Evolutionary conservation across 148 eudicot genomes (phyloP).

Genomic region (Silene uniflora): DNA sequence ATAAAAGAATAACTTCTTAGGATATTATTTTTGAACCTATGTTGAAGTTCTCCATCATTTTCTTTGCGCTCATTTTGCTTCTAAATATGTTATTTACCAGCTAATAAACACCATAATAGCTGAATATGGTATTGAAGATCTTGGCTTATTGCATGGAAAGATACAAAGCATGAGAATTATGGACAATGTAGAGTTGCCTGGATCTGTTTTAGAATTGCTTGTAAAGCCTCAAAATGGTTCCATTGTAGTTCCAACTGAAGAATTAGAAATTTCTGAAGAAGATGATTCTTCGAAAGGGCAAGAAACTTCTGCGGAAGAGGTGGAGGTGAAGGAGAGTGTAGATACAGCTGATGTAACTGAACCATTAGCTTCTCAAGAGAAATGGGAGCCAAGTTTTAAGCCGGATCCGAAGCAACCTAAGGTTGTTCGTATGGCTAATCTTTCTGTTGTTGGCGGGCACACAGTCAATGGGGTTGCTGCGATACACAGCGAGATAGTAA

Average conservation of each 20-base stretch:
- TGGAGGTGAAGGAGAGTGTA: slow-evolving; percentile 18
- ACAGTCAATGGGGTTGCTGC: slow-evolving; percentile 96
- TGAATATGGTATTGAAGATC: slow-evolving; percentile 73
- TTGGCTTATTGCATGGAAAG: slow-evolving; percentile 62
- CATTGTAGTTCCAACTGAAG: slow-evolving; percentile 21
- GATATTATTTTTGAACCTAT: not conserved
- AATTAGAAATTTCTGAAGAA: slow-evolving; percentile 20
- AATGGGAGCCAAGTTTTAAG: slow-evolving; percentile 23
- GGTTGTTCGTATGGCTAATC: slow-evolving; percentile 96
- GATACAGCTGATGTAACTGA: slow-evolving; percentile 20
- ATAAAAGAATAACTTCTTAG: not conserved
- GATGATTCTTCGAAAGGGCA: slow-evolving; percentile 24
- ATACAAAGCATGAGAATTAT: slow-evolving; percentile 75
- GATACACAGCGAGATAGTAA: slow-evolving; percentile 94
- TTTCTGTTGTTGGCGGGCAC: slow-evolving; percentile 93
- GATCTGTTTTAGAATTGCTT: slow-evolving; percentile 40
- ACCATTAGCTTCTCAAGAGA: slow-evolving; percentile 24
- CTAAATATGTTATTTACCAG: slow-evolving; percentile 33
- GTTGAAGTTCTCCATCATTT: not conserved
- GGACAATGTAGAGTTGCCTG: slow-evolving; percentile 79
- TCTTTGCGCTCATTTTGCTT: slow-evolving; percentile 1
- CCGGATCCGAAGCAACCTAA: slow-evolving; percentile 60
- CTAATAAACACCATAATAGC: slow-evolving; percentile 55
- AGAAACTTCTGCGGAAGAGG: slow-evolving; percentile 31
- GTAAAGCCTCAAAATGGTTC: slow-evolving; percentile 43